phyloP scores from a whole-genome alignment of 2,329 filamentous ascomycete genomes.

The Alternaria longipes region DNA sequence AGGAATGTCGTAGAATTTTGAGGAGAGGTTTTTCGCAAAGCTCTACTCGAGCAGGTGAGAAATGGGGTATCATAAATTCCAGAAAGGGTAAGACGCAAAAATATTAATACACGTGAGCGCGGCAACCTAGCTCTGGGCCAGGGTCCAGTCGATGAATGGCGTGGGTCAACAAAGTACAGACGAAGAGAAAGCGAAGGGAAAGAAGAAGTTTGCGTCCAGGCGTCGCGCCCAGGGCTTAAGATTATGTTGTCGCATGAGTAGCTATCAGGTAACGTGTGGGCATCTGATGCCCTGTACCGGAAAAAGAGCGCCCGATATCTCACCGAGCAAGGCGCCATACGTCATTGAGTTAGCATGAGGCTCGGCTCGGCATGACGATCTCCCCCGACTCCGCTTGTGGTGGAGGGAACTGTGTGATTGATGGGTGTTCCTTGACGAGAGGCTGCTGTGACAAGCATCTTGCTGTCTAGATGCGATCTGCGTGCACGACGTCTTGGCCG shows the following conservation, averaged over 20 bases:
- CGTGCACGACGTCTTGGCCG: conserved; percentile 9
- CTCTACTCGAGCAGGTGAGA: conserved; percentile 24
- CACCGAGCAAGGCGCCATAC: conserved; percentile 24
- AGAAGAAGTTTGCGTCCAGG: neutral
- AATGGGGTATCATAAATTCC: conserved; percentile 30
- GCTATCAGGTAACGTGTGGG: conserved; percentile 23
- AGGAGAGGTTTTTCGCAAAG: conserved; percentile 28
- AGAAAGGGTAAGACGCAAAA: conserved; percentile 22
- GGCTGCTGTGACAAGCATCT: conserved; percentile 1
- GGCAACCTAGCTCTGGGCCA: conserved; percentile 8
- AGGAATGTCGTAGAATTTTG: conserved; percentile 49
- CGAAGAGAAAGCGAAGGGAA: neutral
- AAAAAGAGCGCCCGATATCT: conserved; percentile 26
- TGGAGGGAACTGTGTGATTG: conserved; percentile 1
- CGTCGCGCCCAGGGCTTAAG: conserved; percentile 1
- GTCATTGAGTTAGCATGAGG: conserved; percentile 23
- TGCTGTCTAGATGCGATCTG: conserved; percentile 28
- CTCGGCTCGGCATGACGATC: conserved; percentile 15
- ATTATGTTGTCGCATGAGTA: conserved; percentile 11
- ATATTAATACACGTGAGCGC: conserved; percentile 23
- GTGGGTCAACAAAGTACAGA: neutral
- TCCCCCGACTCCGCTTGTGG: conserved; percentile 2
- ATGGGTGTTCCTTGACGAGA: neutral
- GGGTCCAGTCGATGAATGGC: conserved; percentile 1
- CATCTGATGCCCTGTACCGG: conserved; percentile 18